These are phyloP conservation scores for Oryza glumipatula DNA, from an alignment of 176 grass and related monocot species.

Conservation along the genomic window DNA sequence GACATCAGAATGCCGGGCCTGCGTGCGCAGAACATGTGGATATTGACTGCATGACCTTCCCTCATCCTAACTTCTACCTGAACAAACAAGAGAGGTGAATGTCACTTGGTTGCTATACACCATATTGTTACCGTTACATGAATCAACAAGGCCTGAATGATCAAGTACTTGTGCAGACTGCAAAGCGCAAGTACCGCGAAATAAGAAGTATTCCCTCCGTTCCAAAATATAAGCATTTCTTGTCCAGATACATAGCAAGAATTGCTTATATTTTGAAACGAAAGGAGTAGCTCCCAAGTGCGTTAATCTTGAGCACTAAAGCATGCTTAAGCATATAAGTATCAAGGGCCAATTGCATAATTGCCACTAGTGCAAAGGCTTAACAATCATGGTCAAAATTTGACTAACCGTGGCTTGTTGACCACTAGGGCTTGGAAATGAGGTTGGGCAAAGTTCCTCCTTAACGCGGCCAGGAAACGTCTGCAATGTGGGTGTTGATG, in stretches of 20 bases:
- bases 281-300: background rate
- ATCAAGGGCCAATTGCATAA: background rate
- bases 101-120: background rate
- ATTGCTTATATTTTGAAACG: too few species aligned
- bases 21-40: constrained; percentile 88
- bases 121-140: background rate
- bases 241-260: too few species aligned
- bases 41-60: constrained; percentile 72
- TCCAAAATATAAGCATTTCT: too few species aligned
- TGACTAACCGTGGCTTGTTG: constrained; percentile 69
- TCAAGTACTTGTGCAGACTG: background rate
- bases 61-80: constrained; percentile 84
- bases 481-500: constrained; percentile 67
- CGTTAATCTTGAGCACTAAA: background rate
- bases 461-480: constrained; percentile 61
- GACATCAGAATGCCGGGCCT: constrained; percentile 66
- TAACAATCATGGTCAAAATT: constrained; percentile 23
- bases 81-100: background rate
- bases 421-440: constrained; percentile 57
- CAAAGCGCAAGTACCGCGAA: background rate
- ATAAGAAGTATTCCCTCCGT: too few species aligned
- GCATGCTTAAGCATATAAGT: background rate
- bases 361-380: background rate
- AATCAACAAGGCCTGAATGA: background rate
- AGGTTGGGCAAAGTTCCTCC: constrained; percentile 63